These are phyloP conservation scores for Blastobotrys serpentis DNA, from an alignment of 1,139 yeast genomes.

Conservation along the genomic window DNA sequence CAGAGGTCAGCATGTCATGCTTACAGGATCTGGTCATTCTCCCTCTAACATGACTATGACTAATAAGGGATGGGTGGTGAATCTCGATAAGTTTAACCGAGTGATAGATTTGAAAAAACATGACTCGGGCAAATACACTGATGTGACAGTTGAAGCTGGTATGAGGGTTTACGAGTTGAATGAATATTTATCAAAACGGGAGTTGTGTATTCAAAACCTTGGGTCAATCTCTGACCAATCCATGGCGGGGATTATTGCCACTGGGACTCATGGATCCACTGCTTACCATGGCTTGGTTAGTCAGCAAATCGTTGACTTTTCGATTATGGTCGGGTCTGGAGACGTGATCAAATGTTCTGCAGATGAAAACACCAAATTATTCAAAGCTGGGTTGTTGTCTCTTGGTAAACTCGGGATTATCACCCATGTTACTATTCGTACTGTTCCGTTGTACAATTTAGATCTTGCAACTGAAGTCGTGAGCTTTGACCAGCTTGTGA, in stretches of 20 bases:
- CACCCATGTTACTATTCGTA: slow-evolving; percentile 80
- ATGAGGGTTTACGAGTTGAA: slow-evolving; percentile 77
- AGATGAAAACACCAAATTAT: slow-evolving; percentile 62
- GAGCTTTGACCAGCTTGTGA: slow-evolving; percentile 67
- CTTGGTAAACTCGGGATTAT: slow-evolving; percentile 91
- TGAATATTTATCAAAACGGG: slow-evolving; percentile 57
- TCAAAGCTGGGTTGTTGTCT: slow-evolving; percentile 81
- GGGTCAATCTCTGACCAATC: slow-evolving; percentile 96
- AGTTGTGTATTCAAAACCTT: slow-evolving; percentile 82
- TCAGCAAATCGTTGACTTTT: slow-evolving; percentile 78
- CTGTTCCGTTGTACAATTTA: slow-evolving; percentile 80
- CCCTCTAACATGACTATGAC: slow-evolving; percentile 93
- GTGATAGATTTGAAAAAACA: slow-evolving; percentile 44
- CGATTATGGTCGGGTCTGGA: slow-evolving; percentile 65
- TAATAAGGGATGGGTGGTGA: slow-evolving; percentile 76
- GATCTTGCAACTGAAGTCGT: slow-evolving; percentile 81
- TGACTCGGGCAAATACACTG: slow-evolving; percentile 65
- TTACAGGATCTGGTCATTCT: slow-evolving; percentile 94
- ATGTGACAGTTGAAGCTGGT: slow-evolving; percentile 92
- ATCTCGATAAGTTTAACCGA: slow-evolving; percentile 69
- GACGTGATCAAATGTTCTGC: slow-evolving; percentile 70
- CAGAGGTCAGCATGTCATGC: slow-evolving; percentile 65
- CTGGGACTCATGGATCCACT: slow-evolving; percentile 96
- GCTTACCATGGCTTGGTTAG: slow-evolving; percentile 89
- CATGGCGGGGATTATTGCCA: slow-evolving; percentile 88